These are phyloP conservation scores for Rhizopogon vinicolor DNA, from an alignment of 768 basidiomycete species.

Conservation along the genomic window DNA sequence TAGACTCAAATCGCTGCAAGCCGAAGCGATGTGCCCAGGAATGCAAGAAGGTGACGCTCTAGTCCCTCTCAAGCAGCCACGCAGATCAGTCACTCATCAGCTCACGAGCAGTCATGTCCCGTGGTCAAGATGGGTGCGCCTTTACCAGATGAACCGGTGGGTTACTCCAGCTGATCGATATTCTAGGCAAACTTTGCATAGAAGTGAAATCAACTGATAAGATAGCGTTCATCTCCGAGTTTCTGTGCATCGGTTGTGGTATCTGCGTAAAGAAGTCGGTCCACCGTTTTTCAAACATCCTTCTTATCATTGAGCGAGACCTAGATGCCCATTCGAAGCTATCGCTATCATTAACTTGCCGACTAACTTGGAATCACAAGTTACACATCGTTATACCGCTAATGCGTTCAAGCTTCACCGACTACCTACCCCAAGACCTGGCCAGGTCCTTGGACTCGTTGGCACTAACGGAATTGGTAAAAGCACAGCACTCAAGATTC, in stretches of 20 bases:
- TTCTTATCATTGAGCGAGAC: background rate
- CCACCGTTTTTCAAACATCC: background rate
- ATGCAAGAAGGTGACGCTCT: conserved; percentile 79
- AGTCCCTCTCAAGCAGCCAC: background rate
- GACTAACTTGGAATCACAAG: conserved; percentile 92
- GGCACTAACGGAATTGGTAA: conserved; percentile 99
- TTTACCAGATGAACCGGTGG: background rate
- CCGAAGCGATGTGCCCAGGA: conserved; percentile 97
- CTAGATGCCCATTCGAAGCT: conserved; percentile 97
- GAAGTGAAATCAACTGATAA: conserved; percentile 96
- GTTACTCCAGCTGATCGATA: background rate
- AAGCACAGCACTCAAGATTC: conserved; percentile 93
- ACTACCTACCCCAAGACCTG: conserved; percentile 93
- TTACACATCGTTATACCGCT: conserved; percentile 97
- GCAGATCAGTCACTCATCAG: conserved; percentile 7
- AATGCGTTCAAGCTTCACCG: conserved; percentile 99
- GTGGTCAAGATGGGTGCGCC: conserved; percentile 92
- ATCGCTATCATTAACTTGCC: conserved; percentile 99
- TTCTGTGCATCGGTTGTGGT: conserved; percentile 99
- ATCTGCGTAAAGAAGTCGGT: conserved; percentile 98
- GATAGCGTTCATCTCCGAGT: conserved; percentile 98
- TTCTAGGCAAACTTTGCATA: conserved; percentile 90
- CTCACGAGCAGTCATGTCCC: conserved; percentile 70
- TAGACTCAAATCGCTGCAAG: conserved; percentile 89
- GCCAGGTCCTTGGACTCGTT: conserved; percentile 97